Evolutionary conservation across 1,139 yeast species (phyloP).

Genomic region (Candida buenavistaensis): DNA sequence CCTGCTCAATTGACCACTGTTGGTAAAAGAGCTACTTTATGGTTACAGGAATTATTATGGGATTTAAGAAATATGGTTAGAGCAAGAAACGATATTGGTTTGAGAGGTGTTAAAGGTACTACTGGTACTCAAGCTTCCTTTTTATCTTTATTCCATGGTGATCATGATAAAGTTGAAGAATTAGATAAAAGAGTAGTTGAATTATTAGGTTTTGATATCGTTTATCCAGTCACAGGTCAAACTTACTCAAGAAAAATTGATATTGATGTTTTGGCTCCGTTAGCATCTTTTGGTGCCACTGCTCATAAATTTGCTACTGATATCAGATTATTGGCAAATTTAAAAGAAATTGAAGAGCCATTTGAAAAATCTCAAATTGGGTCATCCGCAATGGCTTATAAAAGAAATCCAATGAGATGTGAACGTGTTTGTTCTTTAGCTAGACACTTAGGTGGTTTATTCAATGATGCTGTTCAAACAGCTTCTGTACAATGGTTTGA

Average conservation of each 20-base stretch:
- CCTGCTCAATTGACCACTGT: conserved; percentile 99
- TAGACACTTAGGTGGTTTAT: conserved; percentile 89
- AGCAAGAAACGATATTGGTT: conserved; percentile 94
- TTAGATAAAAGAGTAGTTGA: conserved; percentile 91
- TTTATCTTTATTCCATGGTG: conserved; percentile 91
- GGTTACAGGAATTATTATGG: conserved; percentile 98
- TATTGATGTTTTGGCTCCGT: conserved; percentile 88
- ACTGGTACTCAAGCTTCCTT: conserved; percentile 99
- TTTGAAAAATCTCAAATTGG: conserved; percentile 98
- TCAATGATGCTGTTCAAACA: conserved; percentile 92
- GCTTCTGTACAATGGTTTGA: conserved; percentile 99
- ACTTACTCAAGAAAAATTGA: conserved; percentile 98
- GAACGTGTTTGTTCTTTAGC: conserved; percentile 98
- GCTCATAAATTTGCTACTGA: conserved; percentile 99
- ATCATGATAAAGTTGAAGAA: conserved; percentile 92
- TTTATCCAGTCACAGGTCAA: conserved; percentile 98
- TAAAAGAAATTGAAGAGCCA: conserved; percentile 97
- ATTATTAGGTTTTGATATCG: conserved; percentile 88
- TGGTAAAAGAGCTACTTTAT: conserved; percentile 95
- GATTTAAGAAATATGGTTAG: conserved; percentile 94
- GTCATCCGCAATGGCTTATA: conserved; percentile 98
- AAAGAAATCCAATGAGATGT: conserved; percentile 99
- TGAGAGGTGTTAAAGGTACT: conserved; percentile 98
- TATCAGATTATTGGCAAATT: conserved; percentile 90
- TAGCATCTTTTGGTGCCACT: conserved; percentile 91